These are phyloP conservation scores for Afroboletus lepidellus DNA, from an alignment of 1,284 basidiomycete species.

Conservation along the genomic window DNA sequence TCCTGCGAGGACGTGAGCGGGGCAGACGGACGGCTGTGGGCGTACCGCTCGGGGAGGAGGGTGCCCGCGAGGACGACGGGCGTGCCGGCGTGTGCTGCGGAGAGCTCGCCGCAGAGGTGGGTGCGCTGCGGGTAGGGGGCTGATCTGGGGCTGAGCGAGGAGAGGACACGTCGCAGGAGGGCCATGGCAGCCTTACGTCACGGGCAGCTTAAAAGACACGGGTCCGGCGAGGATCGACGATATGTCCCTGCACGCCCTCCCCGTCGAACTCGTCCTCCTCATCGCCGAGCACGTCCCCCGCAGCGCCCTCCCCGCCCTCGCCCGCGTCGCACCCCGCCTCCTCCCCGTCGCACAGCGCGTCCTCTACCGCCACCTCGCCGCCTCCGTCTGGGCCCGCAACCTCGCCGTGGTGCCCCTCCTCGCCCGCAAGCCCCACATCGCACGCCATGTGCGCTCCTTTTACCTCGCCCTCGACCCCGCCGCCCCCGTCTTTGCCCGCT, in stretches of 20 bases:
- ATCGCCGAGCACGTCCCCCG: conserved; percentile 40
- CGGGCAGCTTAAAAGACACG: not conserved
- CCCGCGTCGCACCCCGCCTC: conserved; percentile 43
- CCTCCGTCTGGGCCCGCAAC: conserved; percentile 45
- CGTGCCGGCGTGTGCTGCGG: conserved; percentile 51
- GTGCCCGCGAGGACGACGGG: conserved; percentile 75
- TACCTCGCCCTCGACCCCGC: conserved; percentile 48
- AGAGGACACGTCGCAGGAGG: conserved; percentile 1
- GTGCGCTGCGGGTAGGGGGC: conserved; percentile 63
- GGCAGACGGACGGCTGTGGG: conserved; percentile 34
- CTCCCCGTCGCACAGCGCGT: conserved; percentile 51
- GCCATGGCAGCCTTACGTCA: conserved; percentile 17
- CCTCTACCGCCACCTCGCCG: conserved; percentile 57
- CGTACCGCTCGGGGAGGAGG: conserved; percentile 72
- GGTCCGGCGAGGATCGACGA: not conserved
- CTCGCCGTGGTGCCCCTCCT: conserved; percentile 53
- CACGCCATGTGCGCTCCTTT: conserved; percentile 58
- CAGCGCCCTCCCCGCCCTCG: conserved; percentile 45
- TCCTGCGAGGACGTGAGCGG: conserved; percentile 44
- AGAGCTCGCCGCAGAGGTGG: conserved; percentile 65
- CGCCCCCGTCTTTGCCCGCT: conserved; percentile 41
- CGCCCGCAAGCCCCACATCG: conserved; percentile 50
- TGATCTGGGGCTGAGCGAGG: conserved; percentile 21
- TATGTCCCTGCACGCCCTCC: conserved; percentile 40
- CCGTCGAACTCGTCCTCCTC: conserved; percentile 53